phyloP scores from a whole-genome alignment of 176 grass and related monocot species.

The Oryza meyeriana region DNA sequence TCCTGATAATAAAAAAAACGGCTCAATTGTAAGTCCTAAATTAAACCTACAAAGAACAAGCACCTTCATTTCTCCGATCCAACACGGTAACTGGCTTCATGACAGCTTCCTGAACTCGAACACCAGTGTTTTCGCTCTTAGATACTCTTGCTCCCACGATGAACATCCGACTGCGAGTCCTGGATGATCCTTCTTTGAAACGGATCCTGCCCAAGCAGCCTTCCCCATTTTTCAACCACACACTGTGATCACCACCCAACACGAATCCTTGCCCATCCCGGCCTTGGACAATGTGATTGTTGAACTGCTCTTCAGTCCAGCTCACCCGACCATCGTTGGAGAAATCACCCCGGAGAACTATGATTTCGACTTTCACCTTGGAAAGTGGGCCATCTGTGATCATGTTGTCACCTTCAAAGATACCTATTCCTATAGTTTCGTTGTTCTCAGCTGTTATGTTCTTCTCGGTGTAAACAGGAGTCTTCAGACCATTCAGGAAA shows the following conservation, averaged over 20 bases:
- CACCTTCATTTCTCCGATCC: slow-evolving; percentile 45
- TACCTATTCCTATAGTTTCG: slow-evolving; percentile 25
- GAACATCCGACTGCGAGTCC: slow-evolving; percentile 22
- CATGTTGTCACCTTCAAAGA: slow-evolving; percentile 16
- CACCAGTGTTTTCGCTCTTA: neutral
- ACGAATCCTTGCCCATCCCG: slow-evolving; percentile 27
- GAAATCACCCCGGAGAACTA: slow-evolving; percentile 38
- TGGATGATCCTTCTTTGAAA: slow-evolving; percentile 41
- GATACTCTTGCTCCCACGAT: slow-evolving; percentile 25
- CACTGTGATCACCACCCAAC: slow-evolving; percentile 10
- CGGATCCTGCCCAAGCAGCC: neutral
- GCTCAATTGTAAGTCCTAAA: too few relatives aligned
- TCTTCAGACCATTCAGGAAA: slow-evolving; percentile 15
- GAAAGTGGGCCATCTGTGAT: slow-evolving; percentile 10
- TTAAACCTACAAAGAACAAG: too few relatives aligned
- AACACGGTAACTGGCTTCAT: slow-evolving; percentile 31
- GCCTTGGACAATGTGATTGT: slow-evolving; percentile 24
- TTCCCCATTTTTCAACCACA: slow-evolving; percentile 11
- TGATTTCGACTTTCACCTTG: neutral
- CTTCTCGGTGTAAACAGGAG: slow-evolving; percentile 34
- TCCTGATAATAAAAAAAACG: neutral
- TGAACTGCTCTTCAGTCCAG: slow-evolving; percentile 41
- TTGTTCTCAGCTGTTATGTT: neutral
- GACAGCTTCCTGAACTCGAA: slow-evolving; percentile 30
- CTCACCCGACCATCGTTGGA: neutral